These are phyloP conservation scores for Neophaeococcomyces mojaviensis DNA, from an alignment of 2,329 filamentous ascomycete genomes.

Conservation along the genomic window DNA sequence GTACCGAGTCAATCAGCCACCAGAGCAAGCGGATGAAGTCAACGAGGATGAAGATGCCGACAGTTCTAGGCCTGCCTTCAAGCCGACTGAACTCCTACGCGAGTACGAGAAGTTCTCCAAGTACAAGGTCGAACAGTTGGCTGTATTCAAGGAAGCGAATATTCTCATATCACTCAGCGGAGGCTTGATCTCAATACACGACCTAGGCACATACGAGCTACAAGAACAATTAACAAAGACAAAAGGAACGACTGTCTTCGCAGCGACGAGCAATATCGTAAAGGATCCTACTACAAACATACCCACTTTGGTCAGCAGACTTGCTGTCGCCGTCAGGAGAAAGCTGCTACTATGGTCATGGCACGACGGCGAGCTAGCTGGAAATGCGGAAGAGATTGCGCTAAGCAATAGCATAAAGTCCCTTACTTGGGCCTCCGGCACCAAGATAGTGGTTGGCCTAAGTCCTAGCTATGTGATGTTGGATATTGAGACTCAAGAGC, in stretches of 20 bases:
- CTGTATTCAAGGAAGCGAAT: conserved; percentile 90
- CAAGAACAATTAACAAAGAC: conserved; percentile 74
- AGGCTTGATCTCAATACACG: conserved; percentile 80
- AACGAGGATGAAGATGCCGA: conserved; percentile 15
- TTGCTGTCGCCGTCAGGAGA: conserved; percentile 89
- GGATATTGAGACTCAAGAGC: conserved; percentile 65
- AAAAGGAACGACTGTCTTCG: conserved; percentile 82
- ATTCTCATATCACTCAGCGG: conserved; percentile 86
- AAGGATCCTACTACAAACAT: conserved; percentile 82
- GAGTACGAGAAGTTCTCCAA: conserved; percentile 93
- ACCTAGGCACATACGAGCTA: conserved; percentile 74
- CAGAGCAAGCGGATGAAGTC: conserved; percentile 24
- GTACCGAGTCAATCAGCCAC: conserved; percentile 74
- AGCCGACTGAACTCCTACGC: conserved; percentile 73
- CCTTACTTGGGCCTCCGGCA: conserved; percentile 83
- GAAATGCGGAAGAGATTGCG: conserved; percentile 66
- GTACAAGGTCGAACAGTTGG: conserved; percentile 84
- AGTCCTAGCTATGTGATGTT: conserved; percentile 86
- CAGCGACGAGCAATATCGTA: conserved; percentile 90
- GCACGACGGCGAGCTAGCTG: conserved; percentile 83
- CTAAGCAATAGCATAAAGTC: conserved; percentile 79
- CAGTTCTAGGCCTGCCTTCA: conserved; percentile 29
- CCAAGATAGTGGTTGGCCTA: conserved; percentile 80
- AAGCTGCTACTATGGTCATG: conserved; percentile 87
- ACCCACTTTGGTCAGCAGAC: conserved; percentile 80